Evolutionary conservation across 192 early-diverging fungal genomes (phyloP).

Genomic region (Gigaspora rosea): DNA sequence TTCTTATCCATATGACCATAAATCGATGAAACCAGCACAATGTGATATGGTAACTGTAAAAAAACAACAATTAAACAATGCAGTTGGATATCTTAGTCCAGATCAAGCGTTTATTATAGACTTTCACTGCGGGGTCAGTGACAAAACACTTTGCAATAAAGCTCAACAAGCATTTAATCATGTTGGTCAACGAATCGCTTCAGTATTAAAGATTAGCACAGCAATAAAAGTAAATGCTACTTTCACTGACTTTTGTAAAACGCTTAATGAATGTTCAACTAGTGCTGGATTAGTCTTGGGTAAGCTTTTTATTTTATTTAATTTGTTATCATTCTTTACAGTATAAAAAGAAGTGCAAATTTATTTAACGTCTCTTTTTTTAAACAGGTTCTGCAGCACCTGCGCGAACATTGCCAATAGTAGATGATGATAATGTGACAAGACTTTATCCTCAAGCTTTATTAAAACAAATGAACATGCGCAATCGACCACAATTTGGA

Average conservation of each 20-base stretch:
- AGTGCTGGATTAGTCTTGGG: background rate
- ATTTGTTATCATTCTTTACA: background rate
- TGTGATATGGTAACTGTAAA: background rate
- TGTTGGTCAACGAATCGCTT: background rate
- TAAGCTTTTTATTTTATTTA: background rate
- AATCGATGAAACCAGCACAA: background rate
- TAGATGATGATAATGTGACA: background rate
- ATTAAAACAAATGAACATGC: constrained; percentile 1
- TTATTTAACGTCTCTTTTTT: background rate
- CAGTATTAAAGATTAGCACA: background rate
- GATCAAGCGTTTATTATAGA: background rate
- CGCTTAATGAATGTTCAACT: too few species aligned
- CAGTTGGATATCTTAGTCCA: background rate
- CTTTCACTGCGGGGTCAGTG: background rate
- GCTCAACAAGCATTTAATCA: background rate
- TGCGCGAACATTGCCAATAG: background rate
- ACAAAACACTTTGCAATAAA: background rate
- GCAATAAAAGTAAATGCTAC: background rate
- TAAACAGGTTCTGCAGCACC: background rate
- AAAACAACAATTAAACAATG: background rate
- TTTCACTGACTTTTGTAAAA: constrained; percentile 7
- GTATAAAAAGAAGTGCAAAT: background rate
- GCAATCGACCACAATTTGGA: background rate
- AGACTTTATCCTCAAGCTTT: constrained; percentile 20
- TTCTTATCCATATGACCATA: background rate